These are phyloP conservation scores for Verbena officinalis DNA, from an alignment of 257 asterid species.

Conservation along the genomic window DNA sequence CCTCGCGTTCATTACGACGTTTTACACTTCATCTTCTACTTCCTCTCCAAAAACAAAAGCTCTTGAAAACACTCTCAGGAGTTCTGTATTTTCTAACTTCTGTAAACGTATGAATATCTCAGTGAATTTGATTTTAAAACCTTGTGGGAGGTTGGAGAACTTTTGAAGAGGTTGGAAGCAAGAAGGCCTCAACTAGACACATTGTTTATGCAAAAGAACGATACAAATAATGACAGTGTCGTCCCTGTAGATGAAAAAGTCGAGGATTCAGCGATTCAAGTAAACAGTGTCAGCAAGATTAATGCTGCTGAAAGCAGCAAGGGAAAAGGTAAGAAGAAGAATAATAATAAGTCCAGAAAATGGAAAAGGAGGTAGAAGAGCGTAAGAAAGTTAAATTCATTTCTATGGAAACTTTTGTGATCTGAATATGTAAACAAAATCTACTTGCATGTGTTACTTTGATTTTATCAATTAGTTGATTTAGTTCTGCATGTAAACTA, in stretches of 20 bases:
- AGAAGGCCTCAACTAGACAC: conserved; percentile 23
- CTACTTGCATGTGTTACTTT: too few relatives aligned
- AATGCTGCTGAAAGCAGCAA: conserved; percentile 16
- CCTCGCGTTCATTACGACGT: too few relatives aligned
- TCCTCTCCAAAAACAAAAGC: too few relatives aligned
- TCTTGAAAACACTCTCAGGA: too few relatives aligned
- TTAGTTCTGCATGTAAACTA: too few relatives aligned
- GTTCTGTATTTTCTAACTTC: too few relatives aligned
- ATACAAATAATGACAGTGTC: neutral
- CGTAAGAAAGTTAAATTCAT: too few relatives aligned
- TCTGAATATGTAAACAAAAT: too few relatives aligned
- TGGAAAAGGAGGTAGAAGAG: neutral
- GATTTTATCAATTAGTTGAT: too few relatives aligned
- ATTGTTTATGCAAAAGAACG: neutral
- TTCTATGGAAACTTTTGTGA: too few relatives aligned
- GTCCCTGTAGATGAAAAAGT: neutral
- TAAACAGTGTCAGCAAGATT: conserved; percentile 17
- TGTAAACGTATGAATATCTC: neutral
- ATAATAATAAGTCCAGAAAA: neutral
- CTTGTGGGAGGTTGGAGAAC: conserved; percentile 5
- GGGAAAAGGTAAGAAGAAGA: conserved; percentile 29
- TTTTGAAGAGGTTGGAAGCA: conserved; percentile 26
- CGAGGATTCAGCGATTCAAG: conserved; percentile 13
- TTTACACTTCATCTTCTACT: too few relatives aligned
- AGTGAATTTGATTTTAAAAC: conserved; percentile 6